Evolutionary conservation across 148 eudicot genomes (phyloP).

Genomic region (Beta vulgaris): DNA sequence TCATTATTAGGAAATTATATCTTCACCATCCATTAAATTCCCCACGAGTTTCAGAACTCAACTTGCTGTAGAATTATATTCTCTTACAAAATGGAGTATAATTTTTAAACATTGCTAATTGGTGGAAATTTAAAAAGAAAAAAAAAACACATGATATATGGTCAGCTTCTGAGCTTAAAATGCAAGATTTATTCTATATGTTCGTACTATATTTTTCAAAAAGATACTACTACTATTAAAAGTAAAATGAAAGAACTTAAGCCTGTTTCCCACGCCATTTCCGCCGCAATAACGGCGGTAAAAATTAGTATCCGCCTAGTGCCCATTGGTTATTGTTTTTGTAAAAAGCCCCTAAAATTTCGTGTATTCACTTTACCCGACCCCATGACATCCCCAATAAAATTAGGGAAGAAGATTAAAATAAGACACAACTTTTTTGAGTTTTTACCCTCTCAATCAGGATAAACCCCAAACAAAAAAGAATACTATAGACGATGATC

Average conservation of each 20-base stretch:
- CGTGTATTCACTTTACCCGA: constrained; percentile 28
- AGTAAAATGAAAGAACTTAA: neutral
- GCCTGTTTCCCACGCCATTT: constrained; percentile 41
- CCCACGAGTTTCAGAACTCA: neutral
- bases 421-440: too few species aligned
- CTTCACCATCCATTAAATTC: neutral
- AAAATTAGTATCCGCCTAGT: constrained; percentile 9
- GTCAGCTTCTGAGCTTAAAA: neutral
- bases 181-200: constrained; percentile 2
- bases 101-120: too few species aligned
- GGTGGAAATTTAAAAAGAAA: neutral
- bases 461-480: neutral
- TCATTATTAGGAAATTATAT: constrained; percentile 1
- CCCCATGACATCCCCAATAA: constrained; percentile 14
- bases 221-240: neutral
- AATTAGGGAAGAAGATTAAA: too few species aligned
- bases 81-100: neutral
- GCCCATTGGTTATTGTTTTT: neutral
- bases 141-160: neutral
- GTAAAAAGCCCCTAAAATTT: constrained; percentile 27
- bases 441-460: too few species aligned
- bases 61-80: neutral
- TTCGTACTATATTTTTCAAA: neutral
- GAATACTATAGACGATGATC: constrained; percentile 1
- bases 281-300: constrained; percentile 65